Base-by-base conservation (phyloP, 2,329 filamentous ascomycete species). In the Myotisia sp. region DNA sequence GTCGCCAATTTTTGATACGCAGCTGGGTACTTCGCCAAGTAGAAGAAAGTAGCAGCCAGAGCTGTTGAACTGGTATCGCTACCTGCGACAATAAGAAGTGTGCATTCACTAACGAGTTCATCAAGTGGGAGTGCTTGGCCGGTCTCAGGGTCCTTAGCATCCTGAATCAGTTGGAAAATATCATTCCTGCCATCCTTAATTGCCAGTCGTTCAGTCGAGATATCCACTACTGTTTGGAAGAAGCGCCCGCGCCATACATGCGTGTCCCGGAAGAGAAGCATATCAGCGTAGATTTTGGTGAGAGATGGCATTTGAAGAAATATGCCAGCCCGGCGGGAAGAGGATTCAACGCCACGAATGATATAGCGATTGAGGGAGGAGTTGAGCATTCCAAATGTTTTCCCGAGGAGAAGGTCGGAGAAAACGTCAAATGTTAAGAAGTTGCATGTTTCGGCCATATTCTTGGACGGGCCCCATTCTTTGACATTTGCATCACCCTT, bases 401-500 rank as follows among this genome's bases (percentile, higher is more conserved):
- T 37, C 0, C 43, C 42, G 27, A 46, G 47, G 14, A 49, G 34
- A 13, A 50, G 33, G 29, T 36, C 63, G 8, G 62, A 63, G 59
- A 70, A 68, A 37, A 69, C 59, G 37, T 70, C 66, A 39, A 68
- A 63, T 7, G 62, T 56, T 23, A 68, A 46, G 50, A 56, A 65
- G 38, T 60, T 59, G 50, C 47, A 54, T 53, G 58, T 62, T 34
- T 59, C 48, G 6, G 58, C 57, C 41, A 66, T 59, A 36, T 69
- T 62, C 44, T 59, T 54, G 10, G 54, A 44, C 16, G 45, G 34
- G 20, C 53, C 55, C 61, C 63, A 68, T n/a, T 48, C 55, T 24
- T 53, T 17, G 8, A 26, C 4, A 3, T 16, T 14, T 31, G 2
- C 29, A 40, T 27, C 34, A 13, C 39, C 30, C 12, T 35, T 35